Base-by-base conservation (phyloP, 2,329 filamentous ascomycete genomes). In the Paecilomyces formosus region DNA sequence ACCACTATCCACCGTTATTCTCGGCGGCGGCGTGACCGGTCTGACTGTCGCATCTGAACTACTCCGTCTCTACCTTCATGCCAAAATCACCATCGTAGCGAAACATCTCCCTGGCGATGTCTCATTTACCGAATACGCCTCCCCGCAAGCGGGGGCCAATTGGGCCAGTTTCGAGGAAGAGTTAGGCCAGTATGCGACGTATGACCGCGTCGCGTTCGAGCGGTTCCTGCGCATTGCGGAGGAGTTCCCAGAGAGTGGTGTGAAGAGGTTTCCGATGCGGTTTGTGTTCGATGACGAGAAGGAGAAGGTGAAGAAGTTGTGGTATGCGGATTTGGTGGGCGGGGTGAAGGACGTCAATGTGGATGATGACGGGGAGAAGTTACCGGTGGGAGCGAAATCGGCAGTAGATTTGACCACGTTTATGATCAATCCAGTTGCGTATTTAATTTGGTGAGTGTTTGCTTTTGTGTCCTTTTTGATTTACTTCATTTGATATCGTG, bases 1-100 rank as follows among this genome's bases (percentile, higher is more conserved):
- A n/a, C 39, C 39, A 18, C 39, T 18, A 45, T 45, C 39, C 39
- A 45, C 39, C 15, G 7, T 54, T n/a, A 33, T 56, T 45, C 21
- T 56, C 55, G 55, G 55, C 22, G 45, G 39, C 21, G 55, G 55
- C 9, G 55, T 56, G 24, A 51, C 51, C 15, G 55, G 55, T 33
- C 55, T 56, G 11, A 56, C 55, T 13, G 50, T 39, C 15, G 55
- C 55, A 12, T 45, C 51, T 50, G 55, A 56, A 52, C 31, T 56
- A 6, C 57, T 67, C 45, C 64, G 64, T 49, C 60, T 66, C 57
- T 67, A 68, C 58, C 56, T 66, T 30, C 58, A 60, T 15, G 65
- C 64, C n/a, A 56, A 61, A 15, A 59, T 66, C 56, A 62, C 60
- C 18, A 49, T 68, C 18, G 58, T 67, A 45, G 62, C 66, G 21